Conservation (phyloP, 768 basidiomycete genomes). For the Lactarius trivialis region DNA sequence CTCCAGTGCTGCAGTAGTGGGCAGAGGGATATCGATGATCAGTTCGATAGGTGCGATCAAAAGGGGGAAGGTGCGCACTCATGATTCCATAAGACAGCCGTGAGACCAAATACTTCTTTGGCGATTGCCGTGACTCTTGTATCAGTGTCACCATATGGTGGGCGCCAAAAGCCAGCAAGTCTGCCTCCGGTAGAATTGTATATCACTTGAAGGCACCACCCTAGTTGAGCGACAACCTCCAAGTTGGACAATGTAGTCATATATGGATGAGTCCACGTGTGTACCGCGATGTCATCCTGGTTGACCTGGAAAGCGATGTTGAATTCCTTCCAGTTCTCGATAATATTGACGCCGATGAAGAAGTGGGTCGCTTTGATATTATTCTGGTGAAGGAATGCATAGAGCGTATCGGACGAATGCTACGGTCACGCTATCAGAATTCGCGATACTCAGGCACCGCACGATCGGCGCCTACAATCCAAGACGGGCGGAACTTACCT, state of each 20-base stretch:
- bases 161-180: constrained; percentile 77
- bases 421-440: neutral
- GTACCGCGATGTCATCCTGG: constrained; percentile 38
- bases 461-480: neutral
- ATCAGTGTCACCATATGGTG: constrained; percentile 82
- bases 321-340: constrained; percentile 31
- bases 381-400: constrained; percentile 35
- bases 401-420: constrained; percentile 30
- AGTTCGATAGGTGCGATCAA: constrained; percentile 1
- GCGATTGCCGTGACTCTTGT: constrained; percentile 82
- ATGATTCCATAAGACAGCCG: constrained; percentile 85
- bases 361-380: constrained; percentile 39
- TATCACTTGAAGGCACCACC: constrained; percentile 76
- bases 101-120: constrained; percentile 75
- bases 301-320: constrained; percentile 28
- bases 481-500: constrained; percentile 9
- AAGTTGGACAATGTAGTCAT: constrained; percentile 72
- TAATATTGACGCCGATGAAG: constrained; percentile 40
- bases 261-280: constrained; percentile 71
- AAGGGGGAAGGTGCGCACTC: constrained; percentile 45
- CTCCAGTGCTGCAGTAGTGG: constrained; percentile 46
- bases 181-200: constrained; percentile 75
- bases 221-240: constrained; percentile 67
- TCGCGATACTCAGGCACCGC: neutral
- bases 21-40: neutral